phyloP scores from a whole-genome alignment of 495 filamentous ascomycete species.

The Xylaria sp. region DNA sequence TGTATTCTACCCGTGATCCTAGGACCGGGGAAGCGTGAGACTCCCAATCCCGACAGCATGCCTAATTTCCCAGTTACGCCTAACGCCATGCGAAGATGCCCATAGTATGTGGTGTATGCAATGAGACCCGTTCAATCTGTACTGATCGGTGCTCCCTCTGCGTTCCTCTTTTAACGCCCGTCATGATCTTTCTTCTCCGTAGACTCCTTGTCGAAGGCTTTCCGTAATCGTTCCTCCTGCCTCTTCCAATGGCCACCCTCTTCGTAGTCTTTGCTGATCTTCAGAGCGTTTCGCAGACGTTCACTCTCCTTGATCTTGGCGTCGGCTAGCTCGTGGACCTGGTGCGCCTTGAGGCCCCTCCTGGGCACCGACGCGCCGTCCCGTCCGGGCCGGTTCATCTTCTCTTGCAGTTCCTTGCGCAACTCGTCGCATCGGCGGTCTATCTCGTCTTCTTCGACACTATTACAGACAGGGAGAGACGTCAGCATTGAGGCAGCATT shows the following conservation, averaged over 20 bases:
- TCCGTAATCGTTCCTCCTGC: slow-evolving; percentile 73
- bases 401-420: slow-evolving; percentile 66
- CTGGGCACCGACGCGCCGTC: slow-evolving; percentile 46
- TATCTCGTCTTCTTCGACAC: slow-evolving; percentile 81
- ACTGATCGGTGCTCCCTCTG: not conserved
- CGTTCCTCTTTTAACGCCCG: slow-evolving; percentile 13
- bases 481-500: slow-evolving; percentile 14
- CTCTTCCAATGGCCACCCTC: slow-evolving; percentile 79
- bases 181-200: slow-evolving; percentile 44
- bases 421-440: slow-evolving; percentile 69
- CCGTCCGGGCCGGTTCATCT: slow-evolving; percentile 51
- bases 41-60: not conserved
- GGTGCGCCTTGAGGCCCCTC: slow-evolving; percentile 79
- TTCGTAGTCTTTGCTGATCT: slow-evolving; percentile 86
- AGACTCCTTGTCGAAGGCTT: slow-evolving; percentile 57
- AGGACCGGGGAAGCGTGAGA: not conserved
- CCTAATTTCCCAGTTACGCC: slow-evolving; percentile 14
- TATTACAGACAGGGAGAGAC: slow-evolving; percentile 38
- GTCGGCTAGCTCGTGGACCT: slow-evolving; percentile 94
- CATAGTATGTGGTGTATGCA: slow-evolving; percentile 6
- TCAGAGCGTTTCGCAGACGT: slow-evolving; percentile 83
- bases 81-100: slow-evolving; percentile 23
- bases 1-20: not conserved
- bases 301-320: slow-evolving; percentile 98
- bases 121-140: not conserved